Base-by-base conservation (phyloP, 495 filamentous ascomycete genomes). In the Penicillium silybi region DNA sequence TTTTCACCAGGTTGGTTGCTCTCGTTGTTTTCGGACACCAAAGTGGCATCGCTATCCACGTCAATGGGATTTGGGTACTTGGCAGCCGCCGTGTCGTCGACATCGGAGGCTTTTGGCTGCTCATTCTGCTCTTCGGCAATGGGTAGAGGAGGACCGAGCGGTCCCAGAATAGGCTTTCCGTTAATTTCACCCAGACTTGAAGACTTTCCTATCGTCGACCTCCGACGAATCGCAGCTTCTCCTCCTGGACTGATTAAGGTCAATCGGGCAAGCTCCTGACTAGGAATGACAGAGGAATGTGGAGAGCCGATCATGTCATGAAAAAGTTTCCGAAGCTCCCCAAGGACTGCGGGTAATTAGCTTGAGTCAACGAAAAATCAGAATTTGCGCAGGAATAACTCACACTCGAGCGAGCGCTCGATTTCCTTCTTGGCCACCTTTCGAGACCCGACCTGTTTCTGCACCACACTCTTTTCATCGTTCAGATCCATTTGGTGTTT, bases 261-360 rank as follows among this genome's bases (percentile, higher is more conserved):
- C 25, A 92, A 80, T 35, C 90, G 84, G 18, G 92, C 92, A 54
- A 97, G 80, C 54, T 93, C 86, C 45, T 82, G 82, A 10, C 86
- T 80, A 0, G 93, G 93, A 38, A 61, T 80, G 54, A 83, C 85
- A 56, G 62, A 82, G 52, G 67, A 62, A 32, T 59, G 69, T 39
- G 66, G 63, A 23, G 77, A 82, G 49, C 65, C 77, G 55, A 81
- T 91, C 67, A 98, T 82, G 37, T 80, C 78, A 4, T 77, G 62
- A 62, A 95, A 98, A 2, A 98, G 74, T 9, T 68, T 71, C 34
- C 79, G 75, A n/a, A 96, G 73, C 54, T 93, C 87, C 26, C 75
- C 69, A 23, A 86, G 79, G 63, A 93, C 88, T 90, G 50, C 8
- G 49, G 38, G 13, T 11, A 5, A 10, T 43, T 4, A 19, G n/a